Percentiles rank a stretch among this genome's conserved stretches.
phyloP scores from a whole-genome alignment of 2,329 filamentous ascomycete genomes.

The Dryadomyces quercivorus region DNA sequence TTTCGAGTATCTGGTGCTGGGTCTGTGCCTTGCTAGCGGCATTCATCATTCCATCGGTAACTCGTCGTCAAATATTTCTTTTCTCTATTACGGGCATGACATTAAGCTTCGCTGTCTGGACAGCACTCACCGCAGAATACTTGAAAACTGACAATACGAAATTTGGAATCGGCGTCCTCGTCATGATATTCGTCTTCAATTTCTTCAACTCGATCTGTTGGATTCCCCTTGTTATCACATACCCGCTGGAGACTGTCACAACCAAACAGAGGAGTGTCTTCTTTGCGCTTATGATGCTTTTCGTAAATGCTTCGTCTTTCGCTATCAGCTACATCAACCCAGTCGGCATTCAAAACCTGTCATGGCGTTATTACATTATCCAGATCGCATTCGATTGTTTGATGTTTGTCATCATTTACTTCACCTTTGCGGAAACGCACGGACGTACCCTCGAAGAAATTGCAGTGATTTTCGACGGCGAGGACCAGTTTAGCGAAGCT shows the following conservation, averaged over 20 bases:
- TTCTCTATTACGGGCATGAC: too few species aligned
- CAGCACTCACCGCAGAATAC: too few species aligned
- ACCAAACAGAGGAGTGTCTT: slow-evolving; percentile 24
- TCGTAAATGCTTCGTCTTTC: slow-evolving; percentile 26
- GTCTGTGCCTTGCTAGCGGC: background rate
- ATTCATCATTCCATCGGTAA: background rate
- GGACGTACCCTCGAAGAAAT: too few species aligned
- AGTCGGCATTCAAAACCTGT: slow-evolving; percentile 25
- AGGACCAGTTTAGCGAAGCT: too few species aligned
- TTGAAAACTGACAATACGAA: too few species aligned
- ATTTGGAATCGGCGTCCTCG: too few species aligned
- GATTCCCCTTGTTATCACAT: slow-evolving; percentile 24
- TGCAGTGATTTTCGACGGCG: too few species aligned
- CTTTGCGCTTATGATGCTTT: slow-evolving; percentile 25
- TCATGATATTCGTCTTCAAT: background rate
- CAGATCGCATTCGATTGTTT: too few species aligned
- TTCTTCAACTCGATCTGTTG: slow-evolving; percentile 16
- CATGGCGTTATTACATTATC: slow-evolving; percentile 23
- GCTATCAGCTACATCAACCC: slow-evolving; percentile 37
- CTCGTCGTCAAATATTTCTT: background rate
- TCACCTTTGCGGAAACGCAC: too few species aligned
- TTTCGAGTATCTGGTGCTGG: slow-evolving; percentile 19
- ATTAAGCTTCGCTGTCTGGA: too few species aligned
- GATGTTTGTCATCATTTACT: too few species aligned
- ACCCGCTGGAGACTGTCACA: slow-evolving; percentile 27